phyloP scores from a whole-genome alignment of 2,329 filamentous ascomycete genomes.

The Trichoderma oligosporum region DNA sequence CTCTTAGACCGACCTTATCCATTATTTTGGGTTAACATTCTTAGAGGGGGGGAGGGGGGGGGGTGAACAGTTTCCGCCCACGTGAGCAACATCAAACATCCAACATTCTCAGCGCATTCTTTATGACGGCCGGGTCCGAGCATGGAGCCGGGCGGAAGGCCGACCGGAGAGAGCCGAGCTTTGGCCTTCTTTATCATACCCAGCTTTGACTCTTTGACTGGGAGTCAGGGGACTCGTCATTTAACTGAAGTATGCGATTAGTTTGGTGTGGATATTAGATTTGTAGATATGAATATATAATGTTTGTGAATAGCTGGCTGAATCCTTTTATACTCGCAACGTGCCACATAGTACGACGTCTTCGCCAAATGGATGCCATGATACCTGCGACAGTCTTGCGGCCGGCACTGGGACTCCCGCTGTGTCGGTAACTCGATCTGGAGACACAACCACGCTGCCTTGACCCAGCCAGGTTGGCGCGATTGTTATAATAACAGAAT shows the following conservation, averaged over 20 bases:
- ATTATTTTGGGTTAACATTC: too few species aligned
- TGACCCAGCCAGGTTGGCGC: constrained; percentile 86
- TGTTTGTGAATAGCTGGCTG: constrained; percentile 19
- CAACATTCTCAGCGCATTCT: too few species aligned
- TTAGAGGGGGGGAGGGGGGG: too few species aligned
- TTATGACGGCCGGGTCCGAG: constrained; percentile 12
- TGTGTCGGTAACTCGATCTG: constrained; percentile 51
- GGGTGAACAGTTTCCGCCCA: background rate
- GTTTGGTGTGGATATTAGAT: background rate
- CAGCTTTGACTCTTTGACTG: too few species aligned
- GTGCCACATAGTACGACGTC: constrained; percentile 79
- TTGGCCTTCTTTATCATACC: background rate
- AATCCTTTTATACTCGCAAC: constrained; percentile 35
- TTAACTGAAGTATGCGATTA: background rate
- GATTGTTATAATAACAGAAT: constrained; percentile 81
- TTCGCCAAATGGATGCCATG: constrained; percentile 74
- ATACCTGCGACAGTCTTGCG: constrained; percentile 61
- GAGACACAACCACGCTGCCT: constrained; percentile 76
- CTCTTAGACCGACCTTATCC: too few species aligned
- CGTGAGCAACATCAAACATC: background rate
- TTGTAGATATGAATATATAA: background rate
- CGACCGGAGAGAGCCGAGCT: constrained; percentile 3
- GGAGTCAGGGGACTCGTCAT: too few species aligned
- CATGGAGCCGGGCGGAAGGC: background rate
- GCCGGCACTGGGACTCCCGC: constrained; percentile 54